Evolutionary conservation across 140 eudicot genomes (phyloP), one percentile per base, ranked within the genome.

Genomic region (Stevia rebaudiana): DNA sequence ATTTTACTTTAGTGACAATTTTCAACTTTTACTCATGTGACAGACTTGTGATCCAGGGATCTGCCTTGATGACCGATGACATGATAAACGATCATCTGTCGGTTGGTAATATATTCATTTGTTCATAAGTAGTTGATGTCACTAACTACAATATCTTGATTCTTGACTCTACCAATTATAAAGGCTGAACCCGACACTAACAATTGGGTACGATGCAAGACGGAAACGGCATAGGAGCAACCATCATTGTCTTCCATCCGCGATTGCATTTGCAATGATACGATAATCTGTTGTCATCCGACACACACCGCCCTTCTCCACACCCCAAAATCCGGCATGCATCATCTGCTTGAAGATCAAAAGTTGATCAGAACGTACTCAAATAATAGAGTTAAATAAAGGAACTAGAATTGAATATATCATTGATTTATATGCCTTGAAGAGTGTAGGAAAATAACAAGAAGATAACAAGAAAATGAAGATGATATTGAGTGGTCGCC

Each of bases 121-220:
- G n/a, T n/a, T n/a, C n/a, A n/a, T n/a, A n/a, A n/a, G n/a, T n/a
- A n/a, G n/a, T n/a, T n/a, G n/a, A n/a, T n/a, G n/a, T n/a, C n/a
- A n/a, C n/a, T n/a, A n/a, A n/a, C n/a, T n/a, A n/a, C n/a, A n/a
- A n/a, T n/a, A n/a, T n/a, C n/a, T n/a, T n/a, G n/a, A n/a, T n/a
- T n/a, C n/a, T n/a, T n/a, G n/a, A n/a, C n/a, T n/a, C n/a, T n/a
- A 46, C 8, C n/a, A 47, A 11, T n/a, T n/a, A 40, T 39, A 58
- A 41, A 41, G 53, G 44, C 6, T 19, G 18, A 63, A 48, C n/a
- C 19, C 56, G 3, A 22, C 12, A 73, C 81, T 75, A 44, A 81
- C 84, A 82, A 30, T 82, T 82, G 16, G 88, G 88, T 31, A 82
- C 48, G 40, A 73, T 15, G 39, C 84, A 82, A 51, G 80, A 63